Evolutionary conservation across 495 filamentous ascomycete species (phyloP).

Genomic region (Lasiosphaeria miniovina): DNA sequence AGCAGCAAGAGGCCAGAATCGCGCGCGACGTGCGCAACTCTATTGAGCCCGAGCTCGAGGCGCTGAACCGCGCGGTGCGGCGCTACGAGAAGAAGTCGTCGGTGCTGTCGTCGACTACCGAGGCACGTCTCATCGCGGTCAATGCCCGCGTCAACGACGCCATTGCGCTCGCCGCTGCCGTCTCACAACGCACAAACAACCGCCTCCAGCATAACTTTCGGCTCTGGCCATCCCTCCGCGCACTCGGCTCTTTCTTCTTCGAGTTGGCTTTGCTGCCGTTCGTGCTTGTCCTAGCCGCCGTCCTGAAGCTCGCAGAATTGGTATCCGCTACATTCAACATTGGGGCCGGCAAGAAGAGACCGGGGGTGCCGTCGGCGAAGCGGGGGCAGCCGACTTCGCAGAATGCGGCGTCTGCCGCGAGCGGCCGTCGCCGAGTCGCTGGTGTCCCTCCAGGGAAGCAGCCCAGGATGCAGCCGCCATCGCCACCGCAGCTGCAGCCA

Average conservation of each 20-base stretch:
- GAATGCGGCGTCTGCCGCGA: too few relatives aligned
- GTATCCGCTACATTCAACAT: too few relatives aligned
- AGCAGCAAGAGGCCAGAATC: constrained; percentile 41
- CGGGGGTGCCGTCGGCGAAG: too few relatives aligned
- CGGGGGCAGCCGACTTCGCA: too few relatives aligned
- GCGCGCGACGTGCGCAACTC: constrained; percentile 59
- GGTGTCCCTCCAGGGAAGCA: too few relatives aligned
- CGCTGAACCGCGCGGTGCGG: constrained; percentile 82
- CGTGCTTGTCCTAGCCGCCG: too few relatives aligned
- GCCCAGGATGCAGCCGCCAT: too few relatives aligned
- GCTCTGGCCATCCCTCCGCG: background rate
- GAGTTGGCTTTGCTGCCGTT: too few relatives aligned
- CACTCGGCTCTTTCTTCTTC: background rate
- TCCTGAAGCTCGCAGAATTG: too few relatives aligned
- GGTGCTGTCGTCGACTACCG: constrained; percentile 67
- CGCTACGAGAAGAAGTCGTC: constrained; percentile 91
- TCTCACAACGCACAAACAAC: constrained; percentile 50
- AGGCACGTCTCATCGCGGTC: constrained; percentile 66
- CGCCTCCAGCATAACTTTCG: background rate
- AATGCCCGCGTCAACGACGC: constrained; percentile 72
- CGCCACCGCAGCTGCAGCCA: too few relatives aligned
- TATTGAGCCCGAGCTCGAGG: constrained; percentile 81
- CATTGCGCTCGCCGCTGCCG: constrained; percentile 72
- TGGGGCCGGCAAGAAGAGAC: too few relatives aligned
- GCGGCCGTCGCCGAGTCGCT: too few relatives aligned